Conservation (phyloP, 1,139 yeast genomes). For the Yamadazyma spencermartinsiae region DNA sequence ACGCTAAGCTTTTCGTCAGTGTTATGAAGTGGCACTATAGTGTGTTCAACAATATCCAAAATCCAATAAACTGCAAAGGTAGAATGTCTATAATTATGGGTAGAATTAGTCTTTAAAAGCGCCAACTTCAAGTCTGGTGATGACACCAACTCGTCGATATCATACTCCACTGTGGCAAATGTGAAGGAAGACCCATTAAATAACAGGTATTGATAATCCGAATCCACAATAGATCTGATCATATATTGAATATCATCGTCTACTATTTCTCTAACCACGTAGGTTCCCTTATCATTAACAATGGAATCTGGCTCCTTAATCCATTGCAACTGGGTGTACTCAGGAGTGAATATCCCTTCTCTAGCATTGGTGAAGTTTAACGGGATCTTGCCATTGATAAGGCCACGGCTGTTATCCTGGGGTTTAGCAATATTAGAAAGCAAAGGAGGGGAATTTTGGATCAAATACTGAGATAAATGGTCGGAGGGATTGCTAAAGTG, state of each 20-base stretch:
- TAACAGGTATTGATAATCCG: conserved; percentile 41
- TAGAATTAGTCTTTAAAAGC: conserved; percentile 52
- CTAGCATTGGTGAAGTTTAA: conserved; percentile 38
- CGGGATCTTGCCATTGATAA: conserved; percentile 26
- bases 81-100: conserved; percentile 76
- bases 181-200: conserved; percentile 50
- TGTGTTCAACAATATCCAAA: conserved; percentile 26
- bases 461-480: not conserved
- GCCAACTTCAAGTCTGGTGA: conserved; percentile 65
- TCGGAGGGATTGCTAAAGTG: conserved; percentile 2
- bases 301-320: conserved; percentile 49
- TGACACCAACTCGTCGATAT: conserved; percentile 54
- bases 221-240: conserved; percentile 53
- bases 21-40: conserved; percentile 28
- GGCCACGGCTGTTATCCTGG: not conserved
- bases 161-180: conserved; percentile 38
- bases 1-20: conserved; percentile 39
- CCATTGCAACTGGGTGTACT: conserved; percentile 63
- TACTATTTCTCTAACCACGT: conserved; percentile 36
- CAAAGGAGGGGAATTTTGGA: conserved; percentile 9
- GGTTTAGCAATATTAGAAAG: conserved; percentile 10
- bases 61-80: conserved; percentile 65
- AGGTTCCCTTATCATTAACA: conserved; percentile 54
- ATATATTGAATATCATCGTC: conserved; percentile 28
- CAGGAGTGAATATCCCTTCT: conserved; percentile 53